Conservation (phyloP, 192 early-diverging fungal species). For the Linnemannia hyalina region DNA sequence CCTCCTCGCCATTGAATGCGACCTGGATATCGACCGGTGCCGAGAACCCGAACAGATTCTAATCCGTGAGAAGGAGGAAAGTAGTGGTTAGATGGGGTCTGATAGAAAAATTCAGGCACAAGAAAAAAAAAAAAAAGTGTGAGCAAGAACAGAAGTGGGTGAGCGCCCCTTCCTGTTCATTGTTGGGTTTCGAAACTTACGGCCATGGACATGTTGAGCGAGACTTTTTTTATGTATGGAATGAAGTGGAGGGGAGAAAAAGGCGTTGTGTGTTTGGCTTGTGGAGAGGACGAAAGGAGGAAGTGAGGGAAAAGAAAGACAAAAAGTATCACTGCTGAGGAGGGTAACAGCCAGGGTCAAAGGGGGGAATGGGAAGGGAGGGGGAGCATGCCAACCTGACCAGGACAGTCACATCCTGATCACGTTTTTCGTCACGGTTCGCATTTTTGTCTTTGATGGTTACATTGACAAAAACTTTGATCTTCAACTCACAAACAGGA, state of each 20-base stretch:
- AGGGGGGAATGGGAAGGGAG: neutral
- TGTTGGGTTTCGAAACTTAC: conserved; percentile 3
- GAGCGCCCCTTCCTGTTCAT: neutral
- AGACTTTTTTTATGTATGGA: neutral
- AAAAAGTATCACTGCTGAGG: neutral
- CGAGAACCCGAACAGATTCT: conserved; percentile 86
- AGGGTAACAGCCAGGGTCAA: neutral
- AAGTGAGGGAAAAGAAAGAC: neutral
- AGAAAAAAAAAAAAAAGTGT: neutral
- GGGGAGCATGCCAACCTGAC: neutral
- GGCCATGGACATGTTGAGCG: conserved; percentile 33
- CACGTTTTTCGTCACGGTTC: too few relatives aligned
- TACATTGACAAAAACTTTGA: neutral
- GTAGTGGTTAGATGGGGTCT: neutral
- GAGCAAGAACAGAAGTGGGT: neutral
- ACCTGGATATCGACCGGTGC: conserved; percentile 92
- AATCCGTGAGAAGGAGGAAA: neutral
- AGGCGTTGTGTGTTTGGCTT: neutral
- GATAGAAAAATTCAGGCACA: conserved; percentile 1
- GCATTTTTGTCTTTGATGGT: neutral
- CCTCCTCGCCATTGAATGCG: conserved; percentile 84
- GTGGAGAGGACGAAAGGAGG: neutral
- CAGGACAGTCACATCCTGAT: neutral
- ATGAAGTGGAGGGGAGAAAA: neutral
- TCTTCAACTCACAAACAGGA: neutral